Base-by-base conservation (phyloP, 1,284 basidiomycete species). In the Trichosporon sp. region DNA sequence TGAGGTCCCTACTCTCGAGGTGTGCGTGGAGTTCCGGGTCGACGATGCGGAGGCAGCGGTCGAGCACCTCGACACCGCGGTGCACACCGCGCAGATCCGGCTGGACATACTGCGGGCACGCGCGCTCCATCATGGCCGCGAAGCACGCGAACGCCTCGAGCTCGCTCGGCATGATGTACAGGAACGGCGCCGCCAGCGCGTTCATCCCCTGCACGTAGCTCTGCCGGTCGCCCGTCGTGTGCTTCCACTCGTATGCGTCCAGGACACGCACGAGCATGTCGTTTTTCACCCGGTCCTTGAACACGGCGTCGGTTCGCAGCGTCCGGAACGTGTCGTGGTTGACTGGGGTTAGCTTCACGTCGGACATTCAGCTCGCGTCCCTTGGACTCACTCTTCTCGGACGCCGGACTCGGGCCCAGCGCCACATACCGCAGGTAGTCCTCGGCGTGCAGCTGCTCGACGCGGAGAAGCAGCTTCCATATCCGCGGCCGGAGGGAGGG, bases 181-280 rank as follows among this genome's bases (percentile, higher is more conserved):
- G 86, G 81, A 98, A 98, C 0, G 96, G 96, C 0, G 96, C 96
- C 18, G 95, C 93, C 34, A 99, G 88, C 44, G 98, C 96, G 81
- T 99, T 99, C 95, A 98, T 98, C 38, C 95, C 95, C 83, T 97
- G 95, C 11, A 98, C 94, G 77, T 98, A 98, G 44, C 91, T 93
- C 81, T 71, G 21, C 71, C 76, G 32, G 47, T 31, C 34, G 27
- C 44, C 25, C n/a, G 21, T 34, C 11, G 35, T 3, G 32, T 35
- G 62, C 75, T 92, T 87, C 96, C 96, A 99, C 2, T 97, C 95
- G 81, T 98, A 98, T 0, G 95, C 96, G 78, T 99, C 96, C 29
- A 99, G 85, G 15, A 98, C 83, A 29, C 96, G 88, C 70, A 98
- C 91, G n/a, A 98, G 88, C 92, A 95, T 96, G 75, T 95, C 94